phyloP scores from a whole-genome alignment of 805 yeast genomes.

The Metschnikowia continentalis region DNA sequence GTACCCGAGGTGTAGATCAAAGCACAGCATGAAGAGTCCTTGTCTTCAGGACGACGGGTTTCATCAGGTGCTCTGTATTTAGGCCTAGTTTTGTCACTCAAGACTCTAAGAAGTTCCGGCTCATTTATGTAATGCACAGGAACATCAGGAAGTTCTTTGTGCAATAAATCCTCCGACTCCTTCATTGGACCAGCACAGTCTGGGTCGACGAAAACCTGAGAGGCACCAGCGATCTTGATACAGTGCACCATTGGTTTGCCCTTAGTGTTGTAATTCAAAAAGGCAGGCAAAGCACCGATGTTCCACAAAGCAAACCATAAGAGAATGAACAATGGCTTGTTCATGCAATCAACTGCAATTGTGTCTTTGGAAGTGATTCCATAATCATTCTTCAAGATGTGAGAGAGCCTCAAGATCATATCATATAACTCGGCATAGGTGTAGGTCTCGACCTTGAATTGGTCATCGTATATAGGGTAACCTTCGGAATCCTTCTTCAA shows the following conservation, averaged over 20 bases:
- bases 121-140: constrained; percentile 51
- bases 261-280: constrained; percentile 73
- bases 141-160: constrained; percentile 33
- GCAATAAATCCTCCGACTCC: constrained; percentile 43
- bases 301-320: constrained; percentile 88
- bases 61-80: constrained; percentile 52
- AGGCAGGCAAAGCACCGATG: constrained; percentile 84
- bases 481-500: constrained; percentile 23
- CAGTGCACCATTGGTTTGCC: constrained; percentile 79
- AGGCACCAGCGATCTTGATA: constrained; percentile 59
- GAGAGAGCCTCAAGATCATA: constrained; percentile 60
- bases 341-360: constrained; percentile 72
- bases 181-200: constrained; percentile 53
- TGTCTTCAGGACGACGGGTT: constrained; percentile 54
- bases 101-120: constrained; percentile 39
- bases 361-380: constrained; percentile 63
- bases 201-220: constrained; percentile 70
- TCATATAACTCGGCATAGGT: constrained; percentile 70
- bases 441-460: constrained; percentile 56
- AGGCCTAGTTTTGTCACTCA: constrained; percentile 39
- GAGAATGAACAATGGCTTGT: constrained; percentile 76
- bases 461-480: constrained; percentile 45
- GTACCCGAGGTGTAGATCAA: constrained; percentile 92
- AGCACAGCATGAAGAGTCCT: constrained; percentile 60
- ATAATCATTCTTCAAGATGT: constrained; percentile 57